Base-by-base conservation (phyloP, 768 basidiomycete species). In the Myochromella boudieri region DNA sequence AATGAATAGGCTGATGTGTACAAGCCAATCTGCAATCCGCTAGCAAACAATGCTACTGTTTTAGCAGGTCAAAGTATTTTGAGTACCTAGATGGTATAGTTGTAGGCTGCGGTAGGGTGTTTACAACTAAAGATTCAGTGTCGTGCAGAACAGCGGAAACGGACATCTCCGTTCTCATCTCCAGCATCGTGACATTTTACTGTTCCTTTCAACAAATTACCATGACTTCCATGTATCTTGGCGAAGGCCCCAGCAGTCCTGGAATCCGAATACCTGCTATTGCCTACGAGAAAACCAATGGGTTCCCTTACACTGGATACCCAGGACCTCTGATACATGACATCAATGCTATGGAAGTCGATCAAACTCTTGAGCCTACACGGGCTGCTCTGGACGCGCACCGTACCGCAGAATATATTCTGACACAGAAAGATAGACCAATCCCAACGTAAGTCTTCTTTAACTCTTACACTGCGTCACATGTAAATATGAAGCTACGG, bases 371-470 rank as follows among this genome's bases (percentile, higher is more conserved):
- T 24, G 34, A 18, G 20, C 53, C 52, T 20, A 40, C 40, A 7
- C 37, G 46, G 18, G 53, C 46, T 4, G 64, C 62, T 1, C 44
- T 66, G 34, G 60, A 67, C 45, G 59, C 63, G 18, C 67, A 69
- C 36, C 61, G 70, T 6, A 50, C 60, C 18, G 73, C 72, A 0
- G 62, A 68, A 45, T 77, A 63, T 51, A 59, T 75, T 17, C 54
- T 79, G 18, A 67, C 67, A 7, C 63, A 67, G 42, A 73, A 68
- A 42, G 68, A 70, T 31, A 44, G 62, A 36, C 60, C 61, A 8
- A 62, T 75, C 7, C 72, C 75, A 37, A 62, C 67, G 77, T 76
- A 58, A 48, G 71, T 51, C 6, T 26, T 28, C n/a, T 17, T 21
- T 14, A 24, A 15, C 4, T 18, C 9, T 14, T 34, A 14, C 38